These are phyloP conservation scores for Boletus coccyginus DNA, from an alignment of 768 basidiomycete species.

Conservation along the genomic window DNA sequence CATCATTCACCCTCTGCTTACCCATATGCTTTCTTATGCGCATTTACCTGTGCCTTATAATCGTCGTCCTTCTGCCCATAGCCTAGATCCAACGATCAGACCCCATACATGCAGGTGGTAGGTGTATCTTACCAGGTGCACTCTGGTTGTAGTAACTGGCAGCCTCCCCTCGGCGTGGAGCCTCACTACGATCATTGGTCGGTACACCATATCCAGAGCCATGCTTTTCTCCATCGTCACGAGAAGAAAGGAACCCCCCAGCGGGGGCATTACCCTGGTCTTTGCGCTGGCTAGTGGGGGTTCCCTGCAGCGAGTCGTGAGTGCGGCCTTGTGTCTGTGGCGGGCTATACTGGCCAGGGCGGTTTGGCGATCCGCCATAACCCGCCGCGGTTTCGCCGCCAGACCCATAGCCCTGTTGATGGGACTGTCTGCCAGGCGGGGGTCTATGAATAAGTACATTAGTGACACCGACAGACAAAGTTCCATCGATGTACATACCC, in stretches of 20 bases:
- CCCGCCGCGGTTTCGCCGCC: not conserved
- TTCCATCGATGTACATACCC: not conserved
- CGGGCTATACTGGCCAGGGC: constrained; percentile 9
- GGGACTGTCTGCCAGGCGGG: not conserved
- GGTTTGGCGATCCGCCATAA: constrained; percentile 6
- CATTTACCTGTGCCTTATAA: constrained; percentile 21
- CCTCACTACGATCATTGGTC: not conserved
- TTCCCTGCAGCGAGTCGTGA: constrained; percentile 6
- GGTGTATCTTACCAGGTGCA: constrained; percentile 1
- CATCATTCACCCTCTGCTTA: constrained; percentile 8
- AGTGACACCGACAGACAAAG: not conserved
- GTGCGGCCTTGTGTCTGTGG: constrained; percentile 5
- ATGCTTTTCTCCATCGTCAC: constrained; percentile 6
- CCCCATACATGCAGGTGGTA: not conserved
- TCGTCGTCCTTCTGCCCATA: constrained; percentile 14
- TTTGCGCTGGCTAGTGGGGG: not conserved
- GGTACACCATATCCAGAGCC: constrained; percentile 5
- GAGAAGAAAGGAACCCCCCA: constrained; percentile 16
- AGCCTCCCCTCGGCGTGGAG: constrained; percentile 16
- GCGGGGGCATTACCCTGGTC: constrained; percentile 10
- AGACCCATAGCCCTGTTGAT: constrained; percentile 5
- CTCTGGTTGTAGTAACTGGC: constrained; percentile 15
- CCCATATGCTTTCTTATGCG: constrained; percentile 33
- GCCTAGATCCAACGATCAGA: constrained; percentile 11
- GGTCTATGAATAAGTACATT: constrained; percentile 1